A percentile compares a stretch with the other conserved stretches of the same genome.
Evolutionary conservation across 352 stramenopile species (phyloP).

Genomic region (Globisporangium barbulae): DNA sequence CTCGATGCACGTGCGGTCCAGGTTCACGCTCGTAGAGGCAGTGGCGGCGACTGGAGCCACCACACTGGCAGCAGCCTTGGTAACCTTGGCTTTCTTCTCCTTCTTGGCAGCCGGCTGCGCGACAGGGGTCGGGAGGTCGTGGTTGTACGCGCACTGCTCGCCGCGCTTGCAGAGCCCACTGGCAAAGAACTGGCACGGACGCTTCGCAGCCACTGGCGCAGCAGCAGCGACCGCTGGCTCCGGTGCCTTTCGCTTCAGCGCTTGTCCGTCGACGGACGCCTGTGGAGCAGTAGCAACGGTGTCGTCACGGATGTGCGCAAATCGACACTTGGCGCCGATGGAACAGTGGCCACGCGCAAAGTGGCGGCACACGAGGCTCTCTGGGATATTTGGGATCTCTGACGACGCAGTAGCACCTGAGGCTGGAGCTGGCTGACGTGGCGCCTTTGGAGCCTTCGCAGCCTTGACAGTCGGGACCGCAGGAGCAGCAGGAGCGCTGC

Average conservation of each 20-base stretch:
- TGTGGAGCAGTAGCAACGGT: slow-evolving; percentile 9
- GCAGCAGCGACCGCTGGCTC: not conserved
- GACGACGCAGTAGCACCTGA: slow-evolving; percentile 8
- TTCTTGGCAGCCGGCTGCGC: not conserved
- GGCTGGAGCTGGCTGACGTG: not conserved
- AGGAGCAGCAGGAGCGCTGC: not conserved
- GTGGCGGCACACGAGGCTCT: slow-evolving; percentile 40
- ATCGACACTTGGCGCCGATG: slow-evolving; percentile 28
- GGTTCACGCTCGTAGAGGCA: slow-evolving; percentile 7
- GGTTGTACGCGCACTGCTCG: slow-evolving; percentile 45
- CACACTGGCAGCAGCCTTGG: slow-evolving; percentile 9
- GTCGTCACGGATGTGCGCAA: slow-evolving; percentile 42
- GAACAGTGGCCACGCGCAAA: slow-evolving; percentile 51
- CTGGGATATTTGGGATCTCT: slow-evolving; percentile 32
- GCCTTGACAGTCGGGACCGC: not conserved
- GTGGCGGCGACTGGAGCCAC: not conserved
- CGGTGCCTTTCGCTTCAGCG: slow-evolving; percentile 4
- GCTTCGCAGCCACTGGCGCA: slow-evolving; percentile 17
- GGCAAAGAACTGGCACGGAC: slow-evolving; percentile 44
- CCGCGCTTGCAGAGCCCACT: slow-evolving; percentile 51
- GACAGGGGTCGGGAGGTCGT: slow-evolving; percentile 20
- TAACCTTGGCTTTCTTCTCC: slow-evolving; percentile 10
- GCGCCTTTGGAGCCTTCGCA: not conserved
- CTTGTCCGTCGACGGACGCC: no score
- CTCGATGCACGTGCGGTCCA: slow-evolving; percentile 52